These are phyloP conservation scores for Malassezia restricta DNA, from an alignment of 1,284 basidiomycete genomes.

Conservation along the genomic window DNA sequence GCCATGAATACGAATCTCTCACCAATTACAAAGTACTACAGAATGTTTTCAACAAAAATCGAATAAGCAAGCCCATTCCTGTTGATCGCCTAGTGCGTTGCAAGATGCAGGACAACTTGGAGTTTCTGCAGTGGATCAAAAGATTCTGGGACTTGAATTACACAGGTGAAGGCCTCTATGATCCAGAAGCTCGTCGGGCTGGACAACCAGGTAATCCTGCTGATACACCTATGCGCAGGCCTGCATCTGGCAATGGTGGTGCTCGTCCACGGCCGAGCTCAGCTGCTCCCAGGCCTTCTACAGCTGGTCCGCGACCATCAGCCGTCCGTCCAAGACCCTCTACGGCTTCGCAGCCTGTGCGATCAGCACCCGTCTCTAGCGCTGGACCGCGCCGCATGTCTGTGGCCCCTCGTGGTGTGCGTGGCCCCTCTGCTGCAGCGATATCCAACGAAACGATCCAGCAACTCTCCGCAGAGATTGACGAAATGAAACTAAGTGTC, in stretches of 20 bases:
- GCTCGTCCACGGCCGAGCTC: slow-evolving; percentile 6
- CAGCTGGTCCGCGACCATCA: slow-evolving; percentile 2
- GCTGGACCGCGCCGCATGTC: slow-evolving; percentile 7
- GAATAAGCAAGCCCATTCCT: slow-evolving; percentile 92
- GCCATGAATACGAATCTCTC: slow-evolving; percentile 86
- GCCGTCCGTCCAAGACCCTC: slow-evolving; percentile 2
- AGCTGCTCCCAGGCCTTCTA: background rate
- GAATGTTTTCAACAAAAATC: slow-evolving; percentile 50
- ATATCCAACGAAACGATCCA: slow-evolving; percentile 50
- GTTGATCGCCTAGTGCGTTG: slow-evolving; percentile 88
- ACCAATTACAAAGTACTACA: slow-evolving; percentile 92
- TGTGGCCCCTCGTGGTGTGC: slow-evolving; percentile 2
- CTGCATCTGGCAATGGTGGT: slow-evolving; percentile 1
- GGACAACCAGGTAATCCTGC: slow-evolving; percentile 22
- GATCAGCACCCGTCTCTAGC: background rate
- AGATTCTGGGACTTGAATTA: slow-evolving; percentile 90
- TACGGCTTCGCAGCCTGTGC: background rate
- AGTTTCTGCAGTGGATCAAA: slow-evolving; percentile 95
- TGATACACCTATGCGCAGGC: background rate
- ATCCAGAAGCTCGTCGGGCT: slow-evolving; percentile 63
- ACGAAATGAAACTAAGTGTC: slow-evolving; percentile 68
- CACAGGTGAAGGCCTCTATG: slow-evolving; percentile 68
- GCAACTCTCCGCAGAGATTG: slow-evolving; percentile 62
- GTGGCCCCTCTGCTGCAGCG: background rate
- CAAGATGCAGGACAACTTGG: slow-evolving; percentile 99